Conservation (phyloP, 371 early-diverging fungal species). For the Saksenaea oblongispora region DNA sequence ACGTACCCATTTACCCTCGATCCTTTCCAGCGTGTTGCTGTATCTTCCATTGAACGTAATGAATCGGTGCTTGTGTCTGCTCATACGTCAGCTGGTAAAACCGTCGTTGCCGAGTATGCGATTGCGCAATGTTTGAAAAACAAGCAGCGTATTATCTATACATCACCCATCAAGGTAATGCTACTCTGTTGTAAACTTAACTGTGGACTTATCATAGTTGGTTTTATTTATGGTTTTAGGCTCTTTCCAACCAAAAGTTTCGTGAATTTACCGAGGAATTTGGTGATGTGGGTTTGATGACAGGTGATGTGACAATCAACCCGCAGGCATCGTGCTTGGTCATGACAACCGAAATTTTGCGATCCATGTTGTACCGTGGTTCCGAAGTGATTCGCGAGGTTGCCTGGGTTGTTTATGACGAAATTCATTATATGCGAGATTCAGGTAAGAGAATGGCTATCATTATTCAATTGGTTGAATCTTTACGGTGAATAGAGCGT, state of each 20-base stretch:
- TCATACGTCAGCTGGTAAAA: conserved; percentile 99
- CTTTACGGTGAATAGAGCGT: conserved; percentile 58
- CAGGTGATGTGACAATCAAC: conserved; percentile 99
- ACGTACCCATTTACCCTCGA: conserved; percentile 95
- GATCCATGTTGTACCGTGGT: conserved; percentile 99
- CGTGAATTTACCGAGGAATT: conserved; percentile 98
- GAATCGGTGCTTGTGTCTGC: conserved; percentile 99
- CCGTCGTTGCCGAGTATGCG: conserved; percentile 99
- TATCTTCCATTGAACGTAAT: conserved; percentile 91
- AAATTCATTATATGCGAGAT: conserved; percentile 99
- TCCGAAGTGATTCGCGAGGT: conserved; percentile 99
- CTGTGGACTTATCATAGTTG: background rate
- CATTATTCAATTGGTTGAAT: background rate
- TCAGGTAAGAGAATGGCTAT: conserved; percentile 33
- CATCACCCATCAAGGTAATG: conserved; percentile 96
- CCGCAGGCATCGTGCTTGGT: conserved; percentile 97
- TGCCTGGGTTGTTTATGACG: conserved; percentile 99
- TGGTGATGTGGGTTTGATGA: conserved; percentile 99
- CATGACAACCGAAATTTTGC: conserved; percentile 99
- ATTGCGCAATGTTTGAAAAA: conserved; percentile 93
- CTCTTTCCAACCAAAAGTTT: conserved; percentile 99
- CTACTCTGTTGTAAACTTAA: background rate
- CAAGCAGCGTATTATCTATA: conserved; percentile 99
- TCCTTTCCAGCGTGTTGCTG: conserved; percentile 96
- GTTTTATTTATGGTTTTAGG: conserved; percentile 51